Percentiles rank a stretch among this genome's conserved stretches.
Evolutionary conservation across 805 yeast genomes (phyloP).

Genomic region (Pichia thaimueangensis): DNA sequence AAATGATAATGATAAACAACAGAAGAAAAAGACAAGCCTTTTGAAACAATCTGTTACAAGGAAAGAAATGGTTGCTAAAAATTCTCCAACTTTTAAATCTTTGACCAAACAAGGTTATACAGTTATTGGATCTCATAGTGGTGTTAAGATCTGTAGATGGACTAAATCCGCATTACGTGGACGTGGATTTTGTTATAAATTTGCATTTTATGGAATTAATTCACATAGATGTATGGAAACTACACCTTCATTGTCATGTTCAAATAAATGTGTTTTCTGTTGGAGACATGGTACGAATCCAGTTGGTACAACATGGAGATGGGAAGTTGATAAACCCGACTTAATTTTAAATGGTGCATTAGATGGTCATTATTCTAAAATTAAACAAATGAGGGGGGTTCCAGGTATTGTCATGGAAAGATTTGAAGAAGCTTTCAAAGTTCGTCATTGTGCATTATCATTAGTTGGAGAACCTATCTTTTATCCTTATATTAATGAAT

Average conservation of each 20-base stretch:
- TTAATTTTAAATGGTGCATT: conserved; percentile 78
- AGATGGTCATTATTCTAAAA: conserved; percentile 83
- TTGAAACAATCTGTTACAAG: conserved; percentile 25
- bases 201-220: conserved; percentile 83
- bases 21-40: conserved; percentile 22
- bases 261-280: conserved; percentile 92
- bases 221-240: conserved; percentile 95
- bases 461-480: conserved; percentile 93
- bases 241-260: conserved; percentile 88
- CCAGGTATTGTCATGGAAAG: conserved; percentile 90
- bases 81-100: conserved; percentile 82
- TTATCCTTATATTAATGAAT: conserved; percentile 85
- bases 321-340: conserved; percentile 92
- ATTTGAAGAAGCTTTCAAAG: conserved; percentile 84
- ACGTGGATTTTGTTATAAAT: conserved; percentile 90
- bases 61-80: conserved; percentile 84
- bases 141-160: conserved; percentile 94
- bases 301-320: conserved; percentile 92
- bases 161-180: conserved; percentile 92
- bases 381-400: conserved; percentile 91
- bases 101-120: conserved; percentile 91
- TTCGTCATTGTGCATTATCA: conserved; percentile 86
- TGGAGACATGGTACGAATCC: conserved; percentile 98
- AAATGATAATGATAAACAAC: conserved; percentile 15
- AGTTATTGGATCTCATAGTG: conserved; percentile 89